Percentiles rank a stretch among this genome's conserved stretches.
These are phyloP conservation scores for Fusarium albidum DNA, from an alignment of 2,329 filamentous ascomycete species.

Conservation along the genomic window DNA sequence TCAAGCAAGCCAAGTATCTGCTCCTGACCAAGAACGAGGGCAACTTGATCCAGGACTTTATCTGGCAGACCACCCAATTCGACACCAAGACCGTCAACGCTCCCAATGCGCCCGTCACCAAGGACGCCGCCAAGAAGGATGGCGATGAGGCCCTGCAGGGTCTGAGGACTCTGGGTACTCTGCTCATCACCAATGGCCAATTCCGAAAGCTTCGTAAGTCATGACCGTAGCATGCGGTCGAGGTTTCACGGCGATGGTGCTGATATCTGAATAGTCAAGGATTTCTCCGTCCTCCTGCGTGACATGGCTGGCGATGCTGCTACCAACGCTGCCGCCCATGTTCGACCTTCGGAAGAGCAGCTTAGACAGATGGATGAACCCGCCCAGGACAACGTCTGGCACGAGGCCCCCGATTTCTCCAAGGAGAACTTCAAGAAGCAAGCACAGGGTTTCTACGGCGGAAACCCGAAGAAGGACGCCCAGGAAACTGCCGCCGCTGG, in stretches of 20 bases:
- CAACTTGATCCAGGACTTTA: constrained; percentile 94
- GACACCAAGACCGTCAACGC: constrained; percentile 67
- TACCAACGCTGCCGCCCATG: constrained; percentile 74
- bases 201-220: constrained; percentile 86
- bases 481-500: constrained; percentile 67
- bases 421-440: constrained; percentile 75
- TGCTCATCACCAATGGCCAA: constrained; percentile 95
- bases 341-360: constrained; percentile 81
- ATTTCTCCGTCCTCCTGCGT: constrained; percentile 81
- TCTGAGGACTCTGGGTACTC: constrained; percentile 83
- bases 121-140: constrained; percentile 81
- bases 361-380: constrained; percentile 81
- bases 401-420: constrained; percentile 81
- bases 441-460: constrained; percentile 68
- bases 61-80: constrained; percentile 89
- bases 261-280: constrained; percentile 63
- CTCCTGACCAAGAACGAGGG: constrained; percentile 94
- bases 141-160: constrained; percentile 85
- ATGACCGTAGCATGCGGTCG: not conserved
- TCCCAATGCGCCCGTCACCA: constrained; percentile 75
- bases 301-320: constrained; percentile 94
- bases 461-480: constrained; percentile 64
- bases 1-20: constrained; percentile 84
- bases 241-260: not conserved
- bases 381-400: constrained; percentile 92